Evolutionary conservation across 2,329 filamentous ascomycete species (phyloP).

Genomic region (Coniella lustricola): DNA sequence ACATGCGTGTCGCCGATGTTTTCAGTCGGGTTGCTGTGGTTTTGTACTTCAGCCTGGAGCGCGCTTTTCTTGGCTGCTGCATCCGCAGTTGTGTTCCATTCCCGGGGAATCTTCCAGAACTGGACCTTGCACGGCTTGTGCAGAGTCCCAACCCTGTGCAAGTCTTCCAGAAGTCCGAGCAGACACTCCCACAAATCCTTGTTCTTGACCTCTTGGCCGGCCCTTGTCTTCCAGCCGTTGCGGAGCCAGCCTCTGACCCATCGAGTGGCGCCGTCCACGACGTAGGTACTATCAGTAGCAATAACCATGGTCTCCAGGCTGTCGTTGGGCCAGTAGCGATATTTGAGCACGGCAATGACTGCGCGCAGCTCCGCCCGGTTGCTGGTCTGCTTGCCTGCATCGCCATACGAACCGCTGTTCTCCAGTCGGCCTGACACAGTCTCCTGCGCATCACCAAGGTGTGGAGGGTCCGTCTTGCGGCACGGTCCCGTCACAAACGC

Average conservation of each 20-base stretch:
- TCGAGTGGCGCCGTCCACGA: constrained; percentile 36
- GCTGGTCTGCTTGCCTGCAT: constrained; percentile 33
- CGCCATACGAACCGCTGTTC: constrained; percentile 33
- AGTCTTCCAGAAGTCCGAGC: constrained; percentile 9
- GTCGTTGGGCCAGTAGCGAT: constrained; percentile 36
- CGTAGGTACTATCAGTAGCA: constrained; percentile 48
- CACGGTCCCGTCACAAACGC: constrained; percentile 25
- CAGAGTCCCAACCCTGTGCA: background rate
- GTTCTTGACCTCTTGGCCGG: constrained; percentile 36
- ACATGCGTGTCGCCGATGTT: too few relatives aligned
- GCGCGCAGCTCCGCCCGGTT: constrained; percentile 51
- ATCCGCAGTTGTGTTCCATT: background rate
- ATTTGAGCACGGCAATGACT: constrained; percentile 41
- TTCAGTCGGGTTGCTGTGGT: too few relatives aligned
- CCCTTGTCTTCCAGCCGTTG: constrained; percentile 36
- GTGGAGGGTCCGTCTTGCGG: too few relatives aligned
- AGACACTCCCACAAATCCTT: constrained; percentile 45
- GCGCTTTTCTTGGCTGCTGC: constrained; percentile 3
- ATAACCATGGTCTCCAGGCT: constrained; percentile 37
- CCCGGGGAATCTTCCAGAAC: constrained; percentile 3
- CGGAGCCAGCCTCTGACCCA: constrained; percentile 36
- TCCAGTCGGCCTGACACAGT: constrained; percentile 32
- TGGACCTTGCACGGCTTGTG: background rate
- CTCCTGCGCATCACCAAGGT: constrained; percentile 3
- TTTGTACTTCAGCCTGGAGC: background rate